These are phyloP conservation scores for Tanacetum coccineum DNA, from an alignment of 129 eudicot genomes.

Conservation along the genomic window DNA sequence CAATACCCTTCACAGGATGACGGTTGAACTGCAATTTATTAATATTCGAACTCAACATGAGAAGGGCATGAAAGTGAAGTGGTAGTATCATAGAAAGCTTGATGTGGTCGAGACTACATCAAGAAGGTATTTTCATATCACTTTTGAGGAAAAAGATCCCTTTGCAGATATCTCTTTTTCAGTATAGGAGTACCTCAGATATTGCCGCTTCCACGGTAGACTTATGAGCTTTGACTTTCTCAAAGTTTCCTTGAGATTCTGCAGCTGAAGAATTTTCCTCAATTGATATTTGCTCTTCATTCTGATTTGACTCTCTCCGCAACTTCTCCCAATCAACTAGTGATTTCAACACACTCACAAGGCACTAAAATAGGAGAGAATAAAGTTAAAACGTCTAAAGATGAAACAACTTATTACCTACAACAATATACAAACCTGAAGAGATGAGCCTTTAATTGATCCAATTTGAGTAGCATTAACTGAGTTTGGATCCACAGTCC, in stretches of 20 bases:
- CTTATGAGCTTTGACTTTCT: slow-evolving; percentile 91
- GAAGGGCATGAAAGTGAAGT: neutral
- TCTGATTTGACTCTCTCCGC: slow-evolving; percentile 60
- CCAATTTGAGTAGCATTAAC: slow-evolving; percentile 70
- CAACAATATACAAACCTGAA: slow-evolving; percentile 54
- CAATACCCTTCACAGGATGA: slow-evolving; percentile 70
- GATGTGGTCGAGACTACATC: too few relatives aligned
- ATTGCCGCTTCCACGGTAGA: slow-evolving; percentile 93
- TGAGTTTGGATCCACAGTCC: slow-evolving; percentile 88
- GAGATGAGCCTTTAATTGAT: slow-evolving; percentile 75
- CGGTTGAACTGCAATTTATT: slow-evolving; percentile 76
- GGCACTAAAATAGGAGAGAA: slow-evolving; percentile 50
- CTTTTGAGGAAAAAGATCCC: neutral
- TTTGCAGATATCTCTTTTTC: neutral
- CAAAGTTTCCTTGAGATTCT: slow-evolving; percentile 65
- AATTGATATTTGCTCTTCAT: slow-evolving; percentile 32
- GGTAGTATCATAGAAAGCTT: slow-evolving; percentile 15
- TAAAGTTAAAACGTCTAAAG: slow-evolving; percentile 1
- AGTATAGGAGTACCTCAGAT: slow-evolving; percentile 54
- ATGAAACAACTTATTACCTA: neutral
- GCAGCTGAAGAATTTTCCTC: slow-evolving; percentile 44
- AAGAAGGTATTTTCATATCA: slow-evolving; percentile 1
- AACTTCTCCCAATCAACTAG: slow-evolving; percentile 90
- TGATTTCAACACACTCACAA: slow-evolving; percentile 86
- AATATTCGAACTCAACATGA: neutral